Evolutionary conservation across 2,329 filamentous ascomycete genomes (phyloP).

Genomic region (Sporothrix globosa): DNA sequence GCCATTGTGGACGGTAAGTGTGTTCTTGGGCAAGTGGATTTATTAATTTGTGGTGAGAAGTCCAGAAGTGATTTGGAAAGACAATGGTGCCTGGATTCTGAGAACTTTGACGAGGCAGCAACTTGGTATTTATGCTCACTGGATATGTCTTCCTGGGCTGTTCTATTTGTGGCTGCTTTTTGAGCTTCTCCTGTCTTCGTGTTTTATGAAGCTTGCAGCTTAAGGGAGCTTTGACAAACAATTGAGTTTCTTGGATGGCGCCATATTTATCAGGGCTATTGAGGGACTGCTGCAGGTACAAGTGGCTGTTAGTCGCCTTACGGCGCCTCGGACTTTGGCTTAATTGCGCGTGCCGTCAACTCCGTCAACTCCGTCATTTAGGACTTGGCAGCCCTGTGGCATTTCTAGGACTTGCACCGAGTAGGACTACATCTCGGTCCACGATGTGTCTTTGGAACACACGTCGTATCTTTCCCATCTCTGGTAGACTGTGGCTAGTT

Average conservation of each 20-base stretch:
- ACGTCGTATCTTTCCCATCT: neutral
- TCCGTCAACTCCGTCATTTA: neutral
- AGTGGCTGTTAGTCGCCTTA: neutral
- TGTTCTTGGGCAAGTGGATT: neutral
- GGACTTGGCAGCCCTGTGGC: conserved; percentile 15
- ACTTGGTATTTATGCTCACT: conserved; percentile 20
- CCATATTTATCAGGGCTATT: neutral
- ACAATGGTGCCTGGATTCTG: neutral
- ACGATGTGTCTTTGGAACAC: neutral
- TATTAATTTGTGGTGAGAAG: neutral
- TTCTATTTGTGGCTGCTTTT: neutral
- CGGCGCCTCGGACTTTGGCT: neutral
- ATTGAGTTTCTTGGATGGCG: conserved; percentile 13
- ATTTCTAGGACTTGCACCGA: conserved; percentile 10
- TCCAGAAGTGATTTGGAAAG: neutral
- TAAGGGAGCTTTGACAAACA: neutral
- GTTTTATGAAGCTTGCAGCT: neutral
- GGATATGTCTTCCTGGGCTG: too few relatives aligned
- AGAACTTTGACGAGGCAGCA: neutral
- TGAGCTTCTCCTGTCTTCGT: neutral
- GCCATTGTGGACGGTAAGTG: neutral
- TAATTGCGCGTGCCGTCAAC: neutral
- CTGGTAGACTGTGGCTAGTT: neutral
- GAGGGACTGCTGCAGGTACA: neutral
- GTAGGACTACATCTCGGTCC: conserved; percentile 7